A percentile compares a stretch with the other conserved stretches of the same genome.
phyloP scores from a whole-genome alignment of 2,329 filamentous ascomycete genomes.

The Cladophialophora yegresii region DNA sequence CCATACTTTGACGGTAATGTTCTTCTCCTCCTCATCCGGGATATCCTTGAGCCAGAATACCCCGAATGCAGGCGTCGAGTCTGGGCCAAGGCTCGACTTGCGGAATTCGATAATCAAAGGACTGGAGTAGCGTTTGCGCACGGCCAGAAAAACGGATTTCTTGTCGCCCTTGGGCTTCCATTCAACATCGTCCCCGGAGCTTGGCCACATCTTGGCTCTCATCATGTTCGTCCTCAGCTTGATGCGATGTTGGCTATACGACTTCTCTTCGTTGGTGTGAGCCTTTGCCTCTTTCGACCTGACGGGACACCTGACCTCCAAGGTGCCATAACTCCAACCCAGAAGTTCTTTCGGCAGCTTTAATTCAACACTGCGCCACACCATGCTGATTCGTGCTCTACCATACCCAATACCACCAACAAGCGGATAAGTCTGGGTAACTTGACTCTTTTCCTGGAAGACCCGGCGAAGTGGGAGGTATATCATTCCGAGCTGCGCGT shows the following conservation, averaged over 20 bases:
- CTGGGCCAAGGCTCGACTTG: conserved; percentile 36
- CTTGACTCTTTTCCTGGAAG: conserved; percentile 64
- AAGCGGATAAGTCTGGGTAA: conserved; percentile 67
- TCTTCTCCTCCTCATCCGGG: conserved; percentile 65
- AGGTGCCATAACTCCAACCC: conserved; percentile 72
- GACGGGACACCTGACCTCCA: conserved; percentile 62
- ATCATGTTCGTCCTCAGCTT: conserved; percentile 63
- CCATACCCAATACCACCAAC: conserved; percentile 73
- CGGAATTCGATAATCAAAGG: conserved; percentile 39
- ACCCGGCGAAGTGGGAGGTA: conserved; percentile 66
- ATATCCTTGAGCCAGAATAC: conserved; percentile 57
- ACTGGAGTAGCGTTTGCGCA: conserved; percentile 39
- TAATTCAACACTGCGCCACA: conserved; percentile 70
- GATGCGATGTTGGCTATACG: conserved; percentile 56
- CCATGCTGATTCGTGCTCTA: conserved; percentile 67
- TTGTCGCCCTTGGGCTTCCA: conserved; percentile 35
- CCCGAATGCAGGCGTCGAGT: conserved; percentile 39
- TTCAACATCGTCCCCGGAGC: conserved; percentile 61
- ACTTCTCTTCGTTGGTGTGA: conserved; percentile 53
- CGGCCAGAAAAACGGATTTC: conserved; percentile 37
- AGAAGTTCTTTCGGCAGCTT: conserved; percentile 60
- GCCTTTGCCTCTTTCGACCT: conserved; percentile 44
- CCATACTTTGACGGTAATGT: conserved; percentile 64
- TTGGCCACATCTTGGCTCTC: conserved; percentile 65
- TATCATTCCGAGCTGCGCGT: conserved; percentile 68